Percentiles rank a stretch among this genome's conserved stretches.
Evolutionary conservation across 257 asterid genomes (phyloP).

Genomic region (Scutellaria galericulata): DNA sequence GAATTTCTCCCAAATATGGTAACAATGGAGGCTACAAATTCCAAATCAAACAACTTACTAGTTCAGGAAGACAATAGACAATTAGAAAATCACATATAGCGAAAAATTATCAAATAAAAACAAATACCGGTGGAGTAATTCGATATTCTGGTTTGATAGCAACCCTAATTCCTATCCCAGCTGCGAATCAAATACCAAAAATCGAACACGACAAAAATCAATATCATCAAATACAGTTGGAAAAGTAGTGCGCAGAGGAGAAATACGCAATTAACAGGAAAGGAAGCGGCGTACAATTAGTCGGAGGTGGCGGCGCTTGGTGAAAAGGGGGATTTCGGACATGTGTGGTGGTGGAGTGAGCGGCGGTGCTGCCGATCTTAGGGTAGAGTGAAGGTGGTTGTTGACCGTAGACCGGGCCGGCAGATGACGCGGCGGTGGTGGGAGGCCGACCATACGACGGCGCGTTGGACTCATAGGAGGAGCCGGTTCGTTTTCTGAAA

Average conservation of each 20-base stretch:
- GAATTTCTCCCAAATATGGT: constrained; percentile 78
- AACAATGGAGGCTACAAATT: constrained; percentile 69
- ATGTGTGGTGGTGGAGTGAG: constrained; percentile 42
- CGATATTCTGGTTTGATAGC: constrained; percentile 60
- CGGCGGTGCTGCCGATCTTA: constrained; percentile 49
- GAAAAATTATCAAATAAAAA: constrained; percentile 1
- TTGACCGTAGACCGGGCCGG: constrained; percentile 50
- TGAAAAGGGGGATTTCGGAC: constrained; percentile 56
- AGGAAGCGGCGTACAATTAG: constrained; percentile 38
- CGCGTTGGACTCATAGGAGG: constrained; percentile 46
- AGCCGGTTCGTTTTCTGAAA: constrained; percentile 47
- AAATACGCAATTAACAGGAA: neutral
- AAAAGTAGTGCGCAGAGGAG: neutral
- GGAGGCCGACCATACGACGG: constrained; percentile 47
- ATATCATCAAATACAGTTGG: constrained; percentile 12
- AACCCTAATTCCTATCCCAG: constrained; percentile 68
- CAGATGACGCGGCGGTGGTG: constrained; percentile 44
- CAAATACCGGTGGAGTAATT: constrained; percentile 67
- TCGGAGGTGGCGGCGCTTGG: constrained; percentile 52
- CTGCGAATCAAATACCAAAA: constrained; percentile 43
- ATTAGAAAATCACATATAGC: neutral
- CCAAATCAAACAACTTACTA: constrained; percentile 20
- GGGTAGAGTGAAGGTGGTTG: constrained; percentile 52
- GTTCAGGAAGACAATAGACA: neutral
- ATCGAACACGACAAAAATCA: constrained; percentile 2